Percentiles rank a stretch among this genome's conserved stretches.
phyloP scores from a whole-genome alignment of 2,329 filamentous ascomycete species.

The Pseudocercospora eumusae region DNA sequence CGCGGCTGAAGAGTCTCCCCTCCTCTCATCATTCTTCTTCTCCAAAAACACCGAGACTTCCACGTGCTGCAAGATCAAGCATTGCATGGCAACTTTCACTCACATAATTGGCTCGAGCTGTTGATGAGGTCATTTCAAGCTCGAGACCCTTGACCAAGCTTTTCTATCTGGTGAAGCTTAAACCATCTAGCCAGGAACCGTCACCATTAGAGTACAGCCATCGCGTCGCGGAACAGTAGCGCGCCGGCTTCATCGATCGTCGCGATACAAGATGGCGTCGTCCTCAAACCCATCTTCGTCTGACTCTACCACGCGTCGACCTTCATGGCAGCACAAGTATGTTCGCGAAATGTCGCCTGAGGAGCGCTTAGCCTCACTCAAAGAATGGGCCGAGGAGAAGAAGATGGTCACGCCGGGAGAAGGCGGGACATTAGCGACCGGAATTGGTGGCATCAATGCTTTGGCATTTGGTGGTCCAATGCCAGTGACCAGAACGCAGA shows the following conservation, averaged over 20 bases:
- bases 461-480: constrained; percentile 23
- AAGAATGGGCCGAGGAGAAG: constrained; percentile 32
- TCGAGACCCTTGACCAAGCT: not conserved
- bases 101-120: not conserved
- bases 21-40: no score
- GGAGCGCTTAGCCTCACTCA: constrained; percentile 27
- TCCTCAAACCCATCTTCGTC: constrained; percentile 6
- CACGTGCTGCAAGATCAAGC: not conserved
- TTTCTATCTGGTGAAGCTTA: not conserved
- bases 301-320: constrained; percentile 1
- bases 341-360: constrained; percentile 29
- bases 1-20: not conserved
- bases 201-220: constrained; percentile 7
- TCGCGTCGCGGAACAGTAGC: not conserved
- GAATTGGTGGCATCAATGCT: constrained; percentile 18
- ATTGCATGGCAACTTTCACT: not conserved
- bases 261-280: constrained; percentile 1
- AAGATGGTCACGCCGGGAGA: constrained; percentile 30
- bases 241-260: not conserved
- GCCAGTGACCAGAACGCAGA: not conserved
- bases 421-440: constrained; percentile 25
- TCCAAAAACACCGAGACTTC: not conserved
- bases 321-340: constrained; percentile 21
- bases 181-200: constrained; percentile 8
- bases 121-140: constrained; percentile 6